Evolutionary conservation across 176 grass and related monocot genomes (phyloP).

Genomic region (Avena sativa): DNA sequence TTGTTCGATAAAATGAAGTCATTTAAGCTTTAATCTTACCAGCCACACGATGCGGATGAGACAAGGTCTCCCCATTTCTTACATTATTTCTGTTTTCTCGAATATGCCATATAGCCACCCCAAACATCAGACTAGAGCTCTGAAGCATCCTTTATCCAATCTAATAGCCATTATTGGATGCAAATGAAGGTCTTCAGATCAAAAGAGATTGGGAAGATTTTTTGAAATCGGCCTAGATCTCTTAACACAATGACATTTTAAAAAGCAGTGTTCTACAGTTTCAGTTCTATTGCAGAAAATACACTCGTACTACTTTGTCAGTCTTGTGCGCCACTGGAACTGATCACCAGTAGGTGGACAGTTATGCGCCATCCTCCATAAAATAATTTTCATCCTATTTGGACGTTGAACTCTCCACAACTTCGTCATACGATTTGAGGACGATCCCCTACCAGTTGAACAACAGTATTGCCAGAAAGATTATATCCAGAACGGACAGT

Average conservation of each 20-base stretch:
- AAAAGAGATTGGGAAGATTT: not conserved
- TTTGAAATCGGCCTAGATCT: not conserved
- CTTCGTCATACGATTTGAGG: not conserved
- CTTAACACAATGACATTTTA: not conserved
- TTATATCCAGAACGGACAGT: too few relatives aligned
- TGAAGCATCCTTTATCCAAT: not conserved
- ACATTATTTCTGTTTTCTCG: not conserved
- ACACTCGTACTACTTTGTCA: not conserved
- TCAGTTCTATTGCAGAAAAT: not conserved
- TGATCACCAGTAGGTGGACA: not conserved
- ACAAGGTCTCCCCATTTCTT: not conserved
- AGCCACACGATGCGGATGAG: not conserved
- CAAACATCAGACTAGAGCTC: not conserved
- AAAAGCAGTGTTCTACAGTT: not conserved
- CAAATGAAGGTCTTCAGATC: not conserved
- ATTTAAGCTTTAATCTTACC: not conserved
- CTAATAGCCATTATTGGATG: not conserved
- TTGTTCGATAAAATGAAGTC: not conserved
- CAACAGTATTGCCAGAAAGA: not conserved
- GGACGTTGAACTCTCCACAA: not conserved
- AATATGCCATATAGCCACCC: not conserved
- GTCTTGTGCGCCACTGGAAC: not conserved
- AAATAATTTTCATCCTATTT: not conserved
- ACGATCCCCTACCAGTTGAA: not conserved
- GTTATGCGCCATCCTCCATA: not conserved